phyloP scores from a whole-genome alignment of 176 grass and related monocot species.

The Elymus sibiricus region DNA sequence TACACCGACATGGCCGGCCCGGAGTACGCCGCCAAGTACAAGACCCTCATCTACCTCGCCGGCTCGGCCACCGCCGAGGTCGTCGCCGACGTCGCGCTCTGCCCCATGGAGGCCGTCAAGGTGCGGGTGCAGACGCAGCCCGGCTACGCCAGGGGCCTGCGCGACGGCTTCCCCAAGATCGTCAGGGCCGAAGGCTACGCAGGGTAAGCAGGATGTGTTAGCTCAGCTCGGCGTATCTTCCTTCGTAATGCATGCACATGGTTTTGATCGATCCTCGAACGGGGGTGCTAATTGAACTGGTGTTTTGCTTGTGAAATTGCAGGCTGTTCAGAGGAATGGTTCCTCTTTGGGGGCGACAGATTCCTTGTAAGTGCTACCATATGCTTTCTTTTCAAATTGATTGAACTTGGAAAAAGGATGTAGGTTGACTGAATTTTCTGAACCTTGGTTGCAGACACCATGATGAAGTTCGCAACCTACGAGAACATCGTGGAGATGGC shows the following conservation, averaged over 20 bases:
- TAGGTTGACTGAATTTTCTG: background rate
- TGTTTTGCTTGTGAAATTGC: slow-evolving; percentile 18
- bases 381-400: background rate
- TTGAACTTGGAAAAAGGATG: background rate
- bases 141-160: slow-evolving; percentile 59
- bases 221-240: background rate
- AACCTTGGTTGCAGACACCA: slow-evolving; percentile 49
- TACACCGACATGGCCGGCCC: slow-evolving; percentile 67
- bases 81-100: slow-evolving; percentile 73
- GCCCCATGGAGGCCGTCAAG: slow-evolving; percentile 89
- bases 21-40: slow-evolving; percentile 72
- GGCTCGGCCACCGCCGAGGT: slow-evolving; percentile 79
- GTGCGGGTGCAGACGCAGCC: slow-evolving; percentile 83
- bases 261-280: background rate
- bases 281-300: background rate
- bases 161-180: slow-evolving; percentile 73
- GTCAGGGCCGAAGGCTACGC: slow-evolving; percentile 57
- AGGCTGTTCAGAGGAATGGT: slow-evolving; percentile 75
- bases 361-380: slow-evolving; percentile 54
- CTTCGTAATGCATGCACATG: background rate
- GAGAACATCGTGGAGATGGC: slow-evolving; percentile 78
- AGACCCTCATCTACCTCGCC: slow-evolving; percentile 84
- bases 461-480: slow-evolving; percentile 90
- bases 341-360: slow-evolving; percentile 88
- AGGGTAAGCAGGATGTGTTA: slow-evolving; percentile 43